These are phyloP conservation scores for Tetragonia tetragonoides DNA, from an alignment of 148 eudicot species.

Conservation along the genomic window DNA sequence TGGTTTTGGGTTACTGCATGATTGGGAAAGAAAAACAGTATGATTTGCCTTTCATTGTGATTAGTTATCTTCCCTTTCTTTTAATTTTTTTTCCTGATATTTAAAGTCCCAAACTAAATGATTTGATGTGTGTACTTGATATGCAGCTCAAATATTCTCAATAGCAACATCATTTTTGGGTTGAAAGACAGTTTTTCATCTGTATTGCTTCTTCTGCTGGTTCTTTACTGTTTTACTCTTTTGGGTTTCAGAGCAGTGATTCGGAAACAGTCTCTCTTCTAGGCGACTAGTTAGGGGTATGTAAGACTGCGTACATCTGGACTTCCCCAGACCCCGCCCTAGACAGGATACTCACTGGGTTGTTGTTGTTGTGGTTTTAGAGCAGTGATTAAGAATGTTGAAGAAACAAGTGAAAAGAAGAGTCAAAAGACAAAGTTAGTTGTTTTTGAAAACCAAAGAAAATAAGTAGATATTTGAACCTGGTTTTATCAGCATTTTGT, in stretches of 20 bases:
- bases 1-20: constrained; percentile 19
- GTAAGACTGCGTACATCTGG: too few species aligned
- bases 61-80: background rate
- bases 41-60: constrained; percentile 9
- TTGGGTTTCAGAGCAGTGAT: background rate
- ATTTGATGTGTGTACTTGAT: constrained; percentile 1
- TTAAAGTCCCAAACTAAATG: background rate
- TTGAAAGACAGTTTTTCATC: background rate
- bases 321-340: too few species aligned
- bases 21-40: constrained; percentile 13
- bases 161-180: constrained; percentile 8
- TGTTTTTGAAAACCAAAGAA: constrained; percentile 5
- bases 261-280: too few species aligned
- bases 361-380: too few species aligned
- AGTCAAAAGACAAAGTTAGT: background rate
- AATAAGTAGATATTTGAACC: background rate
- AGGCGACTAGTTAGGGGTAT: too few species aligned
- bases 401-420: background rate
- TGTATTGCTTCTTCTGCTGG: background rate
- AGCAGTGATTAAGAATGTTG: background rate
- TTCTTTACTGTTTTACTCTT: background rate
- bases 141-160: background rate
- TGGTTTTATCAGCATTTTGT: constrained; percentile 8
- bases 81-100: background rate
- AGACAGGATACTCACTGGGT: too few species aligned